These are phyloP conservation scores for Bryopsis sp. DNA, from an alignment of 139 green algal genomes.

Conservation along the genomic window DNA sequence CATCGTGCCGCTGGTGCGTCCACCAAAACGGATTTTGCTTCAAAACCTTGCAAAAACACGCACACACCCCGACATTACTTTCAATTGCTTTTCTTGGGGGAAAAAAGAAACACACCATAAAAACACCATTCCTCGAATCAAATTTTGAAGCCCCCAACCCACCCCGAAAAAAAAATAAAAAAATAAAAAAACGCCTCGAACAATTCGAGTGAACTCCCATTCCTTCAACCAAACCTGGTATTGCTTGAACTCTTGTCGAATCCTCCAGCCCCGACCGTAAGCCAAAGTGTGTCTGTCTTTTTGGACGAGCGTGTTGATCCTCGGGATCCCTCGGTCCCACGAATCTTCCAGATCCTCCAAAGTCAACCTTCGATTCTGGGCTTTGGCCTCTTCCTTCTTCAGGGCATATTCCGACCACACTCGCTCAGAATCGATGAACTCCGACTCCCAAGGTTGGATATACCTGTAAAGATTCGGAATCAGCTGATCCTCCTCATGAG, in stretches of 20 bases:
- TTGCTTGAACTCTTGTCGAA: slow-evolving; percentile 95
- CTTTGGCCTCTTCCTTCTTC: slow-evolving; percentile 54
- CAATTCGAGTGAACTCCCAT: no score
- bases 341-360: slow-evolving; percentile 92
- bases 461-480: slow-evolving; percentile 98
- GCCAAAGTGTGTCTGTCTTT: slow-evolving; percentile 97
- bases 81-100: no score
- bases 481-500: slow-evolving; percentile 96
- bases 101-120: no score
- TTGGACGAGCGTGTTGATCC: slow-evolving; percentile 99
- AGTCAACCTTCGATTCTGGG: slow-evolving; percentile 64
- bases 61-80: no score
- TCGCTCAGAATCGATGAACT: slow-evolving; percentile 95
- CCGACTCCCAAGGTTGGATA: slow-evolving; percentile 95
- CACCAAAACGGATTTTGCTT: slow-evolving; percentile 97
- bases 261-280: slow-evolving; percentile 98
- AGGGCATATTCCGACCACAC: slow-evolving; percentile 99
- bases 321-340: slow-evolving; percentile 97
- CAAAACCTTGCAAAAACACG: no score
- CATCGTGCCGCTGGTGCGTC: slow-evolving; percentile 97
- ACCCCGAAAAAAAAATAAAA: no score
- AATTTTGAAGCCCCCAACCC: no score
- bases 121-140: no score
- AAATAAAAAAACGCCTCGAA: no score
- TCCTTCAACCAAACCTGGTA: no score